Evolutionary conservation across 2,329 filamentous ascomycete genomes (phyloP).

Genomic region (Alternaria consortialis): DNA sequence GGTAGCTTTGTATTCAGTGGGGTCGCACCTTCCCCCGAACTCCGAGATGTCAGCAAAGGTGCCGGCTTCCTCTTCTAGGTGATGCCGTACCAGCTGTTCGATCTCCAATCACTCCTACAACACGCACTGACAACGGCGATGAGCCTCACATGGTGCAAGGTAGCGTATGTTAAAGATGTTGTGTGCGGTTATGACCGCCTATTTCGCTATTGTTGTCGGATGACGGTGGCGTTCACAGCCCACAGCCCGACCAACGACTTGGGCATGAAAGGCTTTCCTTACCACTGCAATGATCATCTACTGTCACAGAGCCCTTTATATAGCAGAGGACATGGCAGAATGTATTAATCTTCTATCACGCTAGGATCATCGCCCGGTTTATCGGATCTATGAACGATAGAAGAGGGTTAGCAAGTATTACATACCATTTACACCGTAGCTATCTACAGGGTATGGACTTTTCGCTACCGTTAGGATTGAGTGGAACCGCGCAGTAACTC

Average conservation of each 20-base stretch:
- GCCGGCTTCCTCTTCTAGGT: slow-evolving; percentile 9
- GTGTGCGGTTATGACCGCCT: neutral
- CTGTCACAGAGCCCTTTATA: neutral
- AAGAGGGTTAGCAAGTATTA: neutral
- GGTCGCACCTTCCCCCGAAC: slow-evolving; percentile 10
- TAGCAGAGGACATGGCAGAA: neutral
- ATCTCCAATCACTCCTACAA: neutral
- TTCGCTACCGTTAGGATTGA: neutral
- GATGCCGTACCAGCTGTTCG: neutral
- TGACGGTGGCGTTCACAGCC: neutral
- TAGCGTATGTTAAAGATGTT: neutral
- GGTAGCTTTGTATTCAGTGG: slow-evolving; percentile 13
- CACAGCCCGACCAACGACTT: neutral
- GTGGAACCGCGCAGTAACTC: neutral
- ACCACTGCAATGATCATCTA: neutral
- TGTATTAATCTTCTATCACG: neutral
- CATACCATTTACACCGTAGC: neutral
- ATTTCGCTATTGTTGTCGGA: neutral
- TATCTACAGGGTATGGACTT: neutral
- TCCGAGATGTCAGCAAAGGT: slow-evolving; percentile 4
- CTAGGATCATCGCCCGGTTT: neutral
- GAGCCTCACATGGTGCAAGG: neutral
- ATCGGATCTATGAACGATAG: neutral
- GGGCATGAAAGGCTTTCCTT: neutral
- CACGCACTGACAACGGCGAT: neutral